phyloP scores from a whole-genome alignment of 495 filamentous ascomycete species.

The Penicillium maclennaniae region DNA sequence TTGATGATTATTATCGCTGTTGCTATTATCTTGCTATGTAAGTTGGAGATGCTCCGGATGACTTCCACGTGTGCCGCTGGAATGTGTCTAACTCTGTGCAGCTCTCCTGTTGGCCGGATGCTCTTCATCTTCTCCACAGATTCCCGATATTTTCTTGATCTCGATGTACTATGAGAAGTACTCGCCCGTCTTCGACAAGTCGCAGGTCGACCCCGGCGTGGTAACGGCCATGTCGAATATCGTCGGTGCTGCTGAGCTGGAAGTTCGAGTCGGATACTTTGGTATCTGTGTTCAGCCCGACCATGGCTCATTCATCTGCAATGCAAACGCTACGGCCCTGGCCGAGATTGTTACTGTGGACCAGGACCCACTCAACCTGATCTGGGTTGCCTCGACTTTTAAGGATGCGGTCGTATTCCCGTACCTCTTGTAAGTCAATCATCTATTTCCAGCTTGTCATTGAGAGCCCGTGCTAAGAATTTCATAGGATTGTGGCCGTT shows the following conservation, averaged over 20 bases:
- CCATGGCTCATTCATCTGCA: constrained; percentile 61
- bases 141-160: constrained; percentile 67
- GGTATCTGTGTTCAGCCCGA: constrained; percentile 65
- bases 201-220: constrained; percentile 83
- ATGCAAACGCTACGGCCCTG: constrained; percentile 62
- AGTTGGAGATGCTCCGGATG: constrained; percentile 30
- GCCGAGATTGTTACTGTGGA: constrained; percentile 60
- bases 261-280: constrained; percentile 70
- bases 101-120: constrained; percentile 66
- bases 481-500: constrained; percentile 60
- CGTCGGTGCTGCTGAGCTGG: constrained; percentile 57
- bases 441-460: neutral
- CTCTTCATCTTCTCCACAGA: constrained; percentile 64
- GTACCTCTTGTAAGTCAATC: constrained; percentile 56
- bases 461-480: constrained; percentile 5
- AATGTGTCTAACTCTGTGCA: constrained; percentile 32
- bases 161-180: constrained; percentile 66
- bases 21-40: constrained; percentile 92
- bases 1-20: constrained; percentile 96
- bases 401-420: constrained; percentile 69
- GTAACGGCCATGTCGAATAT: constrained; percentile 63
- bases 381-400: constrained; percentile 70
- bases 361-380: constrained; percentile 66
- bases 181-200: constrained; percentile 56
- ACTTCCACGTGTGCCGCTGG: neutral